Base-by-base conservation (phyloP, 768 basidiomycete genomes). In the Boletus sp. region DNA sequence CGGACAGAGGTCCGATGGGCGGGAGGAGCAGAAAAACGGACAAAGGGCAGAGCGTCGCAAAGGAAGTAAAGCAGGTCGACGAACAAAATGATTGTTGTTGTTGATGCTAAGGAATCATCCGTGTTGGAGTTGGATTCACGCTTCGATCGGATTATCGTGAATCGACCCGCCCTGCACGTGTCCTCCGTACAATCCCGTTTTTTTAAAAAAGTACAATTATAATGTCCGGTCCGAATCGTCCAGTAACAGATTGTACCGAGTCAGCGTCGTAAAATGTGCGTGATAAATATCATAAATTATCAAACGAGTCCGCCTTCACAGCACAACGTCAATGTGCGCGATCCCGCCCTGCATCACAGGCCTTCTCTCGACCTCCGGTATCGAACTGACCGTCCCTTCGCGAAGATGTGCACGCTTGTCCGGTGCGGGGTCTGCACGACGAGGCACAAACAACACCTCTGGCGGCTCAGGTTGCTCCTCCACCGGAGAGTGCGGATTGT, bases 361-460 rank as follows among this genome's bases (percentile, higher is more conserved):
- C 32, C 65, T 56, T 32, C 45, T 52, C 57, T 69, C 63, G 7
- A 71, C 57, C 55, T 73, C 67, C 9, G 70, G 58, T 1, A 62
- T 29, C 6, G 56, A 67, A 33, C 58, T 41, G 5, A 18, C 29
- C 20, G 62, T 65, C 37, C 57, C 52, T 36, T 60, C 39, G 17
- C 69, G 65, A 35, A 71, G 59, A 28, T 20, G 67, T 6, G 71
- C 70, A 41, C 57, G 67, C 20, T 53, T 58, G 1, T 20, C 49
- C 14, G 41, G 42, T 17, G n/a, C 36, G 12, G 15, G 18, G 2
- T 17, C 28, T 20, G 30, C 33, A 32, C 28, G 6, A 28, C 9
- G 4, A 12, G 47, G 20, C n/a, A 51, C 14, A 10, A 14, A 10
- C 6, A 47, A 30, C 30, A 12, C 29, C 4, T 46, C 57, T 14